These are phyloP conservation scores for Talaromyces sp. DNA, from an alignment of 2,329 filamentous ascomycete genomes.

Conservation along the genomic window DNA sequence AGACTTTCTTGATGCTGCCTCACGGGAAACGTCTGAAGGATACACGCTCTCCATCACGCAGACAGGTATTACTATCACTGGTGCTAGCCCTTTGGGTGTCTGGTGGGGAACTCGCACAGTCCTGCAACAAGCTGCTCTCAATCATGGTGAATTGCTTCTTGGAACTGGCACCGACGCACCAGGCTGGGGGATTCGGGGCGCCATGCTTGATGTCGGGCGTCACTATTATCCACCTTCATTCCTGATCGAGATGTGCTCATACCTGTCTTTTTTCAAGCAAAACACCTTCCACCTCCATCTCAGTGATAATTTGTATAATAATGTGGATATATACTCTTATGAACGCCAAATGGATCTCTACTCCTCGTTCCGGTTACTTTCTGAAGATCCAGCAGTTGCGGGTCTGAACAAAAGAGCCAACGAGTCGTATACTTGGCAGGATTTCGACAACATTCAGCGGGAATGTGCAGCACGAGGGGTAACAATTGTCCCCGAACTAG, in stretches of 20 bases:
- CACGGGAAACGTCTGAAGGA: slow-evolving; percentile 48
- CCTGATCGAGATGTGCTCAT: slow-evolving; percentile 53
- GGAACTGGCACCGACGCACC: slow-evolving; percentile 48
- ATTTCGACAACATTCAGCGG: slow-evolving; percentile 50
- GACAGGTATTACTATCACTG: slow-evolving; percentile 45
- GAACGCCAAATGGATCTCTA: slow-evolving; percentile 48
- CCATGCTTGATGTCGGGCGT: slow-evolving; percentile 51
- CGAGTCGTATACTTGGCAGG: slow-evolving; percentile 50
- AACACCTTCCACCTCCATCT: slow-evolving; percentile 56
- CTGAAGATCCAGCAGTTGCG: slow-evolving; percentile 44
- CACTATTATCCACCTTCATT: slow-evolving; percentile 55
- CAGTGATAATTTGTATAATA: slow-evolving; percentile 53
- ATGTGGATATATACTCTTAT: slow-evolving; percentile 42
- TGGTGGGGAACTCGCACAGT: slow-evolving; percentile 56
- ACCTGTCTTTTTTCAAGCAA: slow-evolving; percentile 58
- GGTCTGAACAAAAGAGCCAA: slow-evolving; percentile 51
- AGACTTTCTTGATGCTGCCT: slow-evolving; percentile 46
- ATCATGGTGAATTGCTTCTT: slow-evolving; percentile 36
- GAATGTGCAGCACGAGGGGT: slow-evolving; percentile 52
- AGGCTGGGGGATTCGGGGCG: slow-evolving; percentile 49
- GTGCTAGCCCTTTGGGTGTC: slow-evolving; percentile 51
- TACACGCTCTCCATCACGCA: slow-evolving; percentile 46
- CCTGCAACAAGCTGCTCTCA: slow-evolving; percentile 48
- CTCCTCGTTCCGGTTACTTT: slow-evolving; percentile 52
- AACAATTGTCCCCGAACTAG: slow-evolving; percentile 56